These are phyloP conservation scores for Millerago galiae DNA, from an alignment of 805 yeast genomes.

Conservation along the genomic window DNA sequence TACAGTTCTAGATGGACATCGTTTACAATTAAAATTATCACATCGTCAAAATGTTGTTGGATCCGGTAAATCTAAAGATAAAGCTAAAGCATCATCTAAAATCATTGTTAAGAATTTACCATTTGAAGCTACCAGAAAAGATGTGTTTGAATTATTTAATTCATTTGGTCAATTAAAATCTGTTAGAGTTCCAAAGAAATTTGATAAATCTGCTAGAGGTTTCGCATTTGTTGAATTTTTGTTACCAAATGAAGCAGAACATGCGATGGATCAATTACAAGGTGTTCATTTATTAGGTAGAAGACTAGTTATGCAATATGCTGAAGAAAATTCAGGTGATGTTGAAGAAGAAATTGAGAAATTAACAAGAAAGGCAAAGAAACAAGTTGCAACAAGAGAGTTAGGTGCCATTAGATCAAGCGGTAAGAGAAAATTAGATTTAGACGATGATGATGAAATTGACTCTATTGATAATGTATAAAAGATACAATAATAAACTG, in stretches of 20 bases:
- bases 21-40: constrained; percentile 80
- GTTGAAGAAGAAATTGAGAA: constrained; percentile 87
- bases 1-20: constrained; percentile 80
- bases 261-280: constrained; percentile 85
- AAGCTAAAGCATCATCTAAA: constrained; percentile 47
- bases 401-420: constrained; percentile 61
- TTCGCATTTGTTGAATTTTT: constrained; percentile 95
- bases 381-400: constrained; percentile 74
- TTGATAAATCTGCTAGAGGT: constrained; percentile 92
- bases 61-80: constrained; percentile 18
- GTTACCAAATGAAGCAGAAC: constrained; percentile 83
- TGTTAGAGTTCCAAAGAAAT: constrained; percentile 93
- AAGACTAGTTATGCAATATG: constrained; percentile 87
- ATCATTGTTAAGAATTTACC: constrained; percentile 95
- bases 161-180: constrained; percentile 93
- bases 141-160: constrained; percentile 85
- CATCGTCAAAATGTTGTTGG: constrained; percentile 54
- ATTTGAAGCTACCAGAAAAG: constrained; percentile 90
- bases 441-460: constrained; percentile 42
- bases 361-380: constrained; percentile 80
- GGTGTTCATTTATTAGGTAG: constrained; percentile 97
- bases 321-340: constrained; percentile 72
- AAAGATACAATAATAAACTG: too few species aligned
- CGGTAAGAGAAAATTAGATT: constrained; percentile 64
- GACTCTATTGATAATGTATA: constrained; percentile 14